Conservation (phyloP, 495 filamentous ascomycete species). For the Terfezia boudieri region DNA sequence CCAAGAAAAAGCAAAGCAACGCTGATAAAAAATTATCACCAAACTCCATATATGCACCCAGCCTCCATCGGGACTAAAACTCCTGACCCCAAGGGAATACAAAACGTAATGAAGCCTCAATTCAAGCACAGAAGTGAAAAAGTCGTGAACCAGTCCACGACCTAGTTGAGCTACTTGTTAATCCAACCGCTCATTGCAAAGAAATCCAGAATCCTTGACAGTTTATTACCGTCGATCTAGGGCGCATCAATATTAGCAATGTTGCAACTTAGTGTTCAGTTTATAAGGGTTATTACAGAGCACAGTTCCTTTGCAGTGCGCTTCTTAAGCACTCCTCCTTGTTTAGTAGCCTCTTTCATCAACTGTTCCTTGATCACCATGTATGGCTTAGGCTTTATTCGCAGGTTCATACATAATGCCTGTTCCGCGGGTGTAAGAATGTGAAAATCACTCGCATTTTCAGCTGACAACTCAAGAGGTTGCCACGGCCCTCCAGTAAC, state of each 20-base stretch:
- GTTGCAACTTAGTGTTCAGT: no score
- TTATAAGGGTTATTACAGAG: conserved; percentile 23
- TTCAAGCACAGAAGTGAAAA: no score
- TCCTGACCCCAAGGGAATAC: no score
- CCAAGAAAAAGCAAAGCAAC: no score
- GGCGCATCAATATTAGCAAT: neutral
- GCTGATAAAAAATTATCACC: no score
- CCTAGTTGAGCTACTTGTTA: conserved; percentile 27
- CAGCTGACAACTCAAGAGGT: conserved; percentile 47
- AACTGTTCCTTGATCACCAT: conserved; percentile 78
- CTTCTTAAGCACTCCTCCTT: conserved; percentile 71
- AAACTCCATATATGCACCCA: no score
- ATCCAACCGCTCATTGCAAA: conserved; percentile 88
- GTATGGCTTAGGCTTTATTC: conserved; percentile 81
- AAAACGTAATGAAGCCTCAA: no score
- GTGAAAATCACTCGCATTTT: conserved; percentile 62
- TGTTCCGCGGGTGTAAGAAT: conserved; percentile 65
- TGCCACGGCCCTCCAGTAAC: conserved; percentile 13
- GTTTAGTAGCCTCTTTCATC: conserved; percentile 69
- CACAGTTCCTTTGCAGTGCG: conserved; percentile 57
- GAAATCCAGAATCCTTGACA: conserved; percentile 68
- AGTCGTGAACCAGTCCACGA: no score
- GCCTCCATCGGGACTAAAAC: no score
- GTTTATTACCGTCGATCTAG: conserved; percentile 43
- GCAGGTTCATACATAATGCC: conserved; percentile 60